Conservation (phyloP, 371 early-diverging fungal genomes). For the Mortierella sp. region DNA sequence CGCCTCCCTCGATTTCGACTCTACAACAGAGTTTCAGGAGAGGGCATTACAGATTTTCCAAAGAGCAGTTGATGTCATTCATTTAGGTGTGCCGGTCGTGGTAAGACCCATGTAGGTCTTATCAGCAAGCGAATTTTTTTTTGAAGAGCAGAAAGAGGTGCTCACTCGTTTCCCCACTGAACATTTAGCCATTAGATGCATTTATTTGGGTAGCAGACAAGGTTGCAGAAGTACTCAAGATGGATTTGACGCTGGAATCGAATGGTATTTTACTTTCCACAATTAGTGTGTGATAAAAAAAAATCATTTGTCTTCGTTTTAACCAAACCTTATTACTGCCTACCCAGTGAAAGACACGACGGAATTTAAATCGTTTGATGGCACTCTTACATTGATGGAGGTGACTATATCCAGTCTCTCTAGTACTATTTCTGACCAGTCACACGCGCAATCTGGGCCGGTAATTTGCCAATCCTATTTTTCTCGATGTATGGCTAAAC, state of each 20-base stretch:
- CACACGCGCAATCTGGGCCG: conserved; percentile 26
- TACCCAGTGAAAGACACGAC: conserved; percentile 26
- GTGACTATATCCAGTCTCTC: conserved; percentile 41
- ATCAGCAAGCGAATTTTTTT: not conserved
- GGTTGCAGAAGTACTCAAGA: conserved; percentile 29
- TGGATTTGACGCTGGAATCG: not conserved
- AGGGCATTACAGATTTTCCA: conserved; percentile 27
- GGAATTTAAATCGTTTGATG: conserved; percentile 37
- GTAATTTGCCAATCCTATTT: not conserved
- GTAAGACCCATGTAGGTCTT: conserved; percentile 7
- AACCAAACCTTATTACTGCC: not conserved
- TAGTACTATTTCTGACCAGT: conserved; percentile 24
- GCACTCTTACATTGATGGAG: conserved; percentile 52
- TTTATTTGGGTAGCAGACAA: conserved; percentile 48
- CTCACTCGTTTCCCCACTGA: not conserved
- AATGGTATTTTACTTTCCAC: not conserved
- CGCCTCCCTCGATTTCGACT: conserved; percentile 47
- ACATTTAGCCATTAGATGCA: conserved; percentile 35
- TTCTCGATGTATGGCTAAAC: not conserved
- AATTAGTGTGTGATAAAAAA: not conserved
- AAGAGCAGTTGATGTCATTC: conserved; percentile 51
- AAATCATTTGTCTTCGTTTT: not conserved
- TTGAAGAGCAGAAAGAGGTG: not conserved
- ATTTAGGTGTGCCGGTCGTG: conserved; percentile 42
- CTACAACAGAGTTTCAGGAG: conserved; percentile 31